phyloP scores from a whole-genome alignment of 2,329 filamentous ascomycete species.

The Ophiostoma pallidulum region DNA sequence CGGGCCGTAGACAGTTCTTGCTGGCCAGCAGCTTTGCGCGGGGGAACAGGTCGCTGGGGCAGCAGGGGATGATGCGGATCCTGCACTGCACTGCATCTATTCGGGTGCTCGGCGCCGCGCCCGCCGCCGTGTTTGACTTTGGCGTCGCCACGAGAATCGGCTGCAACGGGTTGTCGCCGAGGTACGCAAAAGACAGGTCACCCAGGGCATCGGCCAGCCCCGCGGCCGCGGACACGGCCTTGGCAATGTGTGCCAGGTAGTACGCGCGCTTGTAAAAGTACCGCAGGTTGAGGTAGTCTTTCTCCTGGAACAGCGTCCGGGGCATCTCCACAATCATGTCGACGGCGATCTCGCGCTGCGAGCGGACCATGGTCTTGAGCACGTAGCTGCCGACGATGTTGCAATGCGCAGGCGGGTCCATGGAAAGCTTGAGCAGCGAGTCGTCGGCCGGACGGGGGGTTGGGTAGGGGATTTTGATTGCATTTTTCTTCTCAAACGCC shows the following conservation, averaged over 20 bases:
- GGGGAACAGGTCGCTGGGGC: slow-evolving; percentile 60
- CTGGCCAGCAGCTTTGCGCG: slow-evolving; percentile 59
- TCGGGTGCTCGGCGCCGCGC: slow-evolving; percentile 13
- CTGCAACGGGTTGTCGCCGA: slow-evolving; percentile 66
- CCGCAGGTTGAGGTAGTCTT: slow-evolving; percentile 85
- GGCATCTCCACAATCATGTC: slow-evolving; percentile 90
- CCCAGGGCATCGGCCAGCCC: slow-evolving; percentile 44
- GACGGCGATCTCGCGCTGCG: slow-evolving; percentile 49
- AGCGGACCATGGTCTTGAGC: slow-evolving; percentile 61
- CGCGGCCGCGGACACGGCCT: slow-evolving; percentile 49
- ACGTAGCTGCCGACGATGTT: slow-evolving; percentile 88
- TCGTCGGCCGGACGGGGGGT: slow-evolving; percentile 67
- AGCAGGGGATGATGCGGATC: slow-evolving; percentile 57
- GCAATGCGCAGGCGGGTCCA: slow-evolving; percentile 63
- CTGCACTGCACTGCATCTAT: slow-evolving; percentile 42
- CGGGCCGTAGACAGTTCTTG: slow-evolving; percentile 59
- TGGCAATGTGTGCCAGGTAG: slow-evolving; percentile 75
- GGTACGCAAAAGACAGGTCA: slow-evolving; percentile 51
- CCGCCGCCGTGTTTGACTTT: slow-evolving; percentile 21
- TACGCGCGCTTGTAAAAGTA: slow-evolving; percentile 95
- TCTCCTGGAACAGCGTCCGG: slow-evolving; percentile 70
- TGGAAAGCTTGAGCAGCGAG: slow-evolving; percentile 73
- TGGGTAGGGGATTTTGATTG: slow-evolving; percentile 73
- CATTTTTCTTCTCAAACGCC: slow-evolving; percentile 56
- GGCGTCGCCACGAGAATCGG: slow-evolving; percentile 46